Evolutionary conservation across 768 basidiomycete species (phyloP).

Genomic region (Heimioporus sp.): DNA sequence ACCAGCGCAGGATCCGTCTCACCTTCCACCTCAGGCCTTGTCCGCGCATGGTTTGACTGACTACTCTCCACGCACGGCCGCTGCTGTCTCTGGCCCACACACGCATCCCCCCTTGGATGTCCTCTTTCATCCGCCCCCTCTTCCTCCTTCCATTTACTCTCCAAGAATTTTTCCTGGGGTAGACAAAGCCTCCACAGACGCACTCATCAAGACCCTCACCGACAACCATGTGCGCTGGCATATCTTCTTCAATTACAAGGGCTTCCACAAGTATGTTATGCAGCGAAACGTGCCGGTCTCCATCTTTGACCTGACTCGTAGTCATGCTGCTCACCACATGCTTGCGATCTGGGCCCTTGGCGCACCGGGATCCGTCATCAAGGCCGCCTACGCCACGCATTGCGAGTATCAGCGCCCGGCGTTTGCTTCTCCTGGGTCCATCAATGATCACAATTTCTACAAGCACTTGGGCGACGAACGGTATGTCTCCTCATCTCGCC

Average conservation of each 20-base stretch:
- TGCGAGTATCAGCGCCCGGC: slow-evolving; percentile 37
- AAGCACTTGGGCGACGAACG: slow-evolving; percentile 56
- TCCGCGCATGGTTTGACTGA: slow-evolving; percentile 19
- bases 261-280: slow-evolving; percentile 31
- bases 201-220: slow-evolving; percentile 40
- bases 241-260: slow-evolving; percentile 47
- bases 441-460: slow-evolving; percentile 41
- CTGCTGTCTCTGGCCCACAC: slow-evolving; percentile 5
- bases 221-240: slow-evolving; percentile 55
- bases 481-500: slow-evolving; percentile 31
- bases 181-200: slow-evolving; percentile 36
- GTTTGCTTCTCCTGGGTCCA: slow-evolving; percentile 23
- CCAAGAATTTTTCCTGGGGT: slow-evolving; percentile 37
- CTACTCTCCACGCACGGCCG: slow-evolving; percentile 20
- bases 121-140: slow-evolving; percentile 24
- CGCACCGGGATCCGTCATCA: slow-evolving; percentile 40
- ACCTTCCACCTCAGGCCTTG: slow-evolving; percentile 15
- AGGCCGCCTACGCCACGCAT: slow-evolving; percentile 42
- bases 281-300: slow-evolving; percentile 5
- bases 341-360: slow-evolving; percentile 63
- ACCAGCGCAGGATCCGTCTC: slow-evolving; percentile 15
- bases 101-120: slow-evolving; percentile 12
- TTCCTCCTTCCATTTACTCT: slow-evolving; percentile 29
- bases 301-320: slow-evolving; percentile 23
- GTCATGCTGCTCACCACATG: slow-evolving; percentile 57